A percentile compares a stretch with the other conserved stretches of the same genome.
phyloP scores from a whole-genome alignment of 371 early-diverging fungal species.

The Conidiobolus incongruus region DNA sequence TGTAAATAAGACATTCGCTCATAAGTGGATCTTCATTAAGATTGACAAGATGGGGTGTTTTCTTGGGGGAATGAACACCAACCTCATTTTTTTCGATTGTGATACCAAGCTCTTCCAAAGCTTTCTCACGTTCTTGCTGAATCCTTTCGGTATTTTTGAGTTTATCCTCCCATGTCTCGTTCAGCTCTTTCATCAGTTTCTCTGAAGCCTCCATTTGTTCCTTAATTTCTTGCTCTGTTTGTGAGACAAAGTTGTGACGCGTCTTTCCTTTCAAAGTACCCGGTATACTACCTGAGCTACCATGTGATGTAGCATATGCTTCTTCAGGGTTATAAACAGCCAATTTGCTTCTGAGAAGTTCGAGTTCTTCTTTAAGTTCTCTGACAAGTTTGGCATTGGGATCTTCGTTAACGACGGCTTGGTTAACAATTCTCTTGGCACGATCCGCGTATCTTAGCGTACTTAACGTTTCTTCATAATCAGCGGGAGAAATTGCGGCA shows the following conservation, averaged over 20 bases:
- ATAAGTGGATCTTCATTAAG: conserved; percentile 76
- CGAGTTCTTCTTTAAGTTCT: conserved; percentile 68
- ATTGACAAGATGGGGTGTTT: conserved; percentile 70
- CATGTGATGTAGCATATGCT: neutral
- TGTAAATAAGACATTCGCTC: conserved; percentile 76
- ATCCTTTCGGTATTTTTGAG: conserved; percentile 48
- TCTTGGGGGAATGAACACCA: conserved; percentile 62
- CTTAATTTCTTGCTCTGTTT: conserved; percentile 31
- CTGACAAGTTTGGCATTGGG: conserved; percentile 65
- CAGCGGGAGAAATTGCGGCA: conserved; percentile 63
- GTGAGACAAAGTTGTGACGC: conserved; percentile 12
- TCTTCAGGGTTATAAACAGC: conserved; percentile 32
- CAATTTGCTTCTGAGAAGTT: conserved; percentile 33
- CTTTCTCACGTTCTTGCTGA: conserved; percentile 44
- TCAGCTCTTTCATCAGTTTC: conserved; percentile 60
- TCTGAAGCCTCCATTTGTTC: conserved; percentile 72
- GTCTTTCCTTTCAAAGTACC: too few relatives aligned
- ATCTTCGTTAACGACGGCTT: conserved; percentile 81
- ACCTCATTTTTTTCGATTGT: conserved; percentile 38
- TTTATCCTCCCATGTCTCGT: conserved; percentile 73
- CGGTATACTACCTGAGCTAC: conserved; percentile 3
- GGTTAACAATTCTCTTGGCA: conserved; percentile 79
- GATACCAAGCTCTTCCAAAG: conserved; percentile 61
- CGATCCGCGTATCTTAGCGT: conserved; percentile 90
- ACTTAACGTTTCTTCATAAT: conserved; percentile 65